A percentile compares a stretch with the other conserved stretches of the same genome.
These are phyloP conservation scores for Atkinsonella hypoxylon DNA, from an alignment of 2,329 filamentous ascomycete species.

Conservation along the genomic window DNA sequence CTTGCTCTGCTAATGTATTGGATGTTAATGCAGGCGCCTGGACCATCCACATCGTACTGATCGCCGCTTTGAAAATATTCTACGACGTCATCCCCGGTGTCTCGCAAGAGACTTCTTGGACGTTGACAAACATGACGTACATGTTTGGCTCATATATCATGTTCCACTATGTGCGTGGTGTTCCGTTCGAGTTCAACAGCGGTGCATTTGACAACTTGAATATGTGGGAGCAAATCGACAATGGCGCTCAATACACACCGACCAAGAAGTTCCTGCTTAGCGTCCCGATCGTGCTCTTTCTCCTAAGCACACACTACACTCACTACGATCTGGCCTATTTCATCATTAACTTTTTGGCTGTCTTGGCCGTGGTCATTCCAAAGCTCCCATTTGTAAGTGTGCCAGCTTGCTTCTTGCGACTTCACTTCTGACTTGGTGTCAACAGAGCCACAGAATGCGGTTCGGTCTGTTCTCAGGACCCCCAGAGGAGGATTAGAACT, in stretches of 20 bases:
- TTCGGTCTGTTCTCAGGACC: slow-evolving; percentile 62
- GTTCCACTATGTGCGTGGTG: slow-evolving; percentile 97
- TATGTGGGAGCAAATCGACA: slow-evolving; percentile 99
- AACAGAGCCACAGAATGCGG: slow-evolving; percentile 64
- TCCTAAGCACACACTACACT: slow-evolving; percentile 96
- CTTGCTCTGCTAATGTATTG: background rate
- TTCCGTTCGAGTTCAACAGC: slow-evolving; percentile 97
- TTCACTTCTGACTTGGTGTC: slow-evolving; percentile 13
- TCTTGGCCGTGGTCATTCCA: slow-evolving; percentile 85
- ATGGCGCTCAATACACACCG: slow-evolving; percentile 95
- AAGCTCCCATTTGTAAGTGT: slow-evolving; percentile 87
- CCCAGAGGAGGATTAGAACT: slow-evolving; percentile 40
- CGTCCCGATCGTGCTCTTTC: slow-evolving; percentile 86
- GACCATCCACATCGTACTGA: slow-evolving; percentile 93
- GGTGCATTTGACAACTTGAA: slow-evolving; percentile 98
- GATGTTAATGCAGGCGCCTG: slow-evolving; percentile 60
- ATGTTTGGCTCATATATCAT: slow-evolving; percentile 98
- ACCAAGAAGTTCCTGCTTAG: slow-evolving; percentile 96
- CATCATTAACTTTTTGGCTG: slow-evolving; percentile 89
- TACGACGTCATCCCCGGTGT: slow-evolving; percentile 95
- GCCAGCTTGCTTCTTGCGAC: background rate
- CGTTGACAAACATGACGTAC: slow-evolving; percentile 95
- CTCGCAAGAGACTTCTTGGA: slow-evolving; percentile 98
- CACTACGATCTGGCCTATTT: slow-evolving; percentile 97
- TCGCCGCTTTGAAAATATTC: slow-evolving; percentile 83